Evolutionary conservation across 2,329 filamentous ascomycete genomes (phyloP).

Genomic region (Botrytis porri): DNA sequence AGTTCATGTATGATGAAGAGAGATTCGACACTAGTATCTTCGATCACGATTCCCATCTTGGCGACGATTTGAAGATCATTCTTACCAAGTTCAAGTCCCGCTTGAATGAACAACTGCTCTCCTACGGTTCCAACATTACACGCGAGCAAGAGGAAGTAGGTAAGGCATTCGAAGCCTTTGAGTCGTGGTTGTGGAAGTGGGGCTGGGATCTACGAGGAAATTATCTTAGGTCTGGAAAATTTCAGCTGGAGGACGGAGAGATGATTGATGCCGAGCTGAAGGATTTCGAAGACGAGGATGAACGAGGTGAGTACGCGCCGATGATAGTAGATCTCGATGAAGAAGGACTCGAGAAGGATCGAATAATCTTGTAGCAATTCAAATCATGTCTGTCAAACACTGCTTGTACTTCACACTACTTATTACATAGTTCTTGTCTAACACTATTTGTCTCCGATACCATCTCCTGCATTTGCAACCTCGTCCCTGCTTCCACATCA

Average conservation of each 20-base stretch:
- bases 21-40: constrained; percentile 47
- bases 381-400: constrained; percentile 13
- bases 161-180: constrained; percentile 49
- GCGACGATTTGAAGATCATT: constrained; percentile 44
- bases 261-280: constrained; percentile 45
- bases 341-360: constrained; percentile 36
- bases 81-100: constrained; percentile 55
- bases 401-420: not conserved
- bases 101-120: constrained; percentile 48
- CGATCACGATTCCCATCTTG: constrained; percentile 36
- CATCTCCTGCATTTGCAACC: not conserved
- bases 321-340: constrained; percentile 38
- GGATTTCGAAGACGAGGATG: constrained; percentile 53
- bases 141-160: constrained; percentile 46
- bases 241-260: constrained; percentile 54
- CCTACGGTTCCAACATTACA: constrained; percentile 39
- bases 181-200: constrained; percentile 46
- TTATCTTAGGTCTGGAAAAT: constrained; percentile 47
- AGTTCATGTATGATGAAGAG: constrained; percentile 52
- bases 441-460: constrained; percentile 1
- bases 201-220: constrained; percentile 56
- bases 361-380: constrained; percentile 31
- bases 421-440: not conserved
- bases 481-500: not conserved
- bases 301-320: constrained; percentile 39